These are phyloP conservation scores for Backusella mclennaniae DNA, from an alignment of 192 early-diverging fungal genomes.

Conservation along the genomic window DNA sequence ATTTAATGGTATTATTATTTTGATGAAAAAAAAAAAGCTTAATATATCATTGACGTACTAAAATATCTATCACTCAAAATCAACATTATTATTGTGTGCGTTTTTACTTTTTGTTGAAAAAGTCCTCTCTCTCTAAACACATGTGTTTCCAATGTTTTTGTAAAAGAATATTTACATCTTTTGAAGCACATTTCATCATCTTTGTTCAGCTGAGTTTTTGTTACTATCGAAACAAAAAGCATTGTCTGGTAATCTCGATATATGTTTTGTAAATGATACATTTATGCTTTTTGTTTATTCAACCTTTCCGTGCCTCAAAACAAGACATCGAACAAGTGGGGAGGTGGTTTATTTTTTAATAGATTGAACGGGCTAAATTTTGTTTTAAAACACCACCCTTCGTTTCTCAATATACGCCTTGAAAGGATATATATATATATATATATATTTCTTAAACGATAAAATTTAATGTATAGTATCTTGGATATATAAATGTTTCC, in stretches of 20 bases:
- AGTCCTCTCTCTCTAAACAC: no score
- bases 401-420: no score
- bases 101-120: background rate
- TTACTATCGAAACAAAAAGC: background rate
- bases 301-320: background rate
- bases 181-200: background rate
- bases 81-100: background rate
- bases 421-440: no score
- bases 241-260: no score
- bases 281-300: background rate
- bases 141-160: background rate
- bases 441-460: no score
- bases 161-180: background rate
- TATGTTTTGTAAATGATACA: no score
- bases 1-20: no score
- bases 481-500: no score
- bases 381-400: background rate
- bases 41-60: background rate
- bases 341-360: background rate
- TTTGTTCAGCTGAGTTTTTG: background rate
- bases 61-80: background rate
- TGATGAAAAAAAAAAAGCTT: background rate
- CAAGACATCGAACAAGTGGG: background rate
- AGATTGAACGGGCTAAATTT: background rate
- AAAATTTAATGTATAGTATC: no score